Base-by-base conservation (phyloP, 306 rosid genomes). In the Boehmeria nivea region DNA sequence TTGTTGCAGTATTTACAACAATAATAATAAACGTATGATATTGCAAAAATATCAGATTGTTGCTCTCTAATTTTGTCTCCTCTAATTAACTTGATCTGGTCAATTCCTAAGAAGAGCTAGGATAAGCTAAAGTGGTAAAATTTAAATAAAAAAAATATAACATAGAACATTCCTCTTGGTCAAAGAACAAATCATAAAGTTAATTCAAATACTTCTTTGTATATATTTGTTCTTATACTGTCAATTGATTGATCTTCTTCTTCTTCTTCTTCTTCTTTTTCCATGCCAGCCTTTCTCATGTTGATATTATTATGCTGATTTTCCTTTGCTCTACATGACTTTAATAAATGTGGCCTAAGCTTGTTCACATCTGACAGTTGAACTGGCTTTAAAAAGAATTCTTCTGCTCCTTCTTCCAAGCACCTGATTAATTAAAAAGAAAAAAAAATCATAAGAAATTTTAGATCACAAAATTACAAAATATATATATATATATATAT, bases 351-450 rank as follows among this genome's bases (percentile, higher is more conserved):
- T 16, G 96, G 96, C 65, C 65, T 84, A 25, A 88, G 88, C 71
- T 83, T 88, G 65, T 68, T 74, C 21, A 88, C 84, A 74, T 88
- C 95, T 20, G 88, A 67, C 66, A 78, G 72, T 40, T 80, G 84
- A 63, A 88, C 91, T 67, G 91, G 96, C 59, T 88, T 88, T 66
- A 85, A 53, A 54, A 88, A 69, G 53, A 88, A 88, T 48, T 85
- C 95, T 68, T 85, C 81, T 63, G 96, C 95, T 46, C 96, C 96
- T 61, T 85, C 95, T 72, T 85, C 91, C 66, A 88, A 61, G 76
- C 96, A 88, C 78, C 96, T 85, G 80, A 54, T 65, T 6, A 60
- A 19, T 8, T 40, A 40, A 15, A 11, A 10, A 18, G 8, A 43
- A 28, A 3, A 47, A 8, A n/a, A n/a, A n/a, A n/a, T n/a, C n/a